Base-by-base conservation (phyloP, 2,329 filamentous ascomycete species). In the Akanthomyces muscarius region DNA sequence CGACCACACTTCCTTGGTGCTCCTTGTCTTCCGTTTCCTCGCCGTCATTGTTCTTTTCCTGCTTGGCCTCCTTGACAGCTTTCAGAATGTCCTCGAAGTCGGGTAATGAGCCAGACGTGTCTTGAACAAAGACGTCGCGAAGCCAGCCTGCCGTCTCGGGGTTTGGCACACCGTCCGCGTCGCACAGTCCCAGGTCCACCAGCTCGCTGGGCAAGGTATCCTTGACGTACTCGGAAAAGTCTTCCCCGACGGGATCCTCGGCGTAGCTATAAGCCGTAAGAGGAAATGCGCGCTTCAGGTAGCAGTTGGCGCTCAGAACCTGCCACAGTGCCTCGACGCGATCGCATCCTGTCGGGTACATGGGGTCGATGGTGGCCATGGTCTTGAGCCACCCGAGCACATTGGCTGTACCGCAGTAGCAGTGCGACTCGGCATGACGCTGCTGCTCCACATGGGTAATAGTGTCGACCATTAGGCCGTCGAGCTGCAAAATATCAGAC, bases 271-370 rank as follows among this genome's bases (percentile, higher is more conserved):
- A 61, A 14, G n/a, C 59, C 1, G 59, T 54, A 42, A 61, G 59
- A 7, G 59, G 59, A 28, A 63, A 63, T 5, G 61, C n/a, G 7
- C 53, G 45, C 38, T 59, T 58, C 7, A 58, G 45, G 36, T 58
- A 58, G 47, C 61, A 63, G 54, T 63, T 58, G 23, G 61, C 61
- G 25, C 47, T 63, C 25, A 63, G 61, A 11, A 58, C 55, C 53
- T 58, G 53, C 61, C 61, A 63, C 54, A 63, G 54, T 38, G 55
- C 61, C 54, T 63, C 61, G 36, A 53, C 61, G n/a, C 53, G 53
- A 38, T 58, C 61, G 54, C 53, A 63, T 38, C 53, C 61, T 2
- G 55, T 59, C 41, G 61, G 61, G 28, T 63, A 58, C 54, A 52
- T 47, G 13, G 55, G 38, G 6, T 38, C 47, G 13, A 47, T 21